Percentiles rank a stretch among this genome's conserved stretches.
phyloP scores from a whole-genome alignment of 2,329 filamentous ascomycete genomes.

The Trichoderma harzianum region DNA sequence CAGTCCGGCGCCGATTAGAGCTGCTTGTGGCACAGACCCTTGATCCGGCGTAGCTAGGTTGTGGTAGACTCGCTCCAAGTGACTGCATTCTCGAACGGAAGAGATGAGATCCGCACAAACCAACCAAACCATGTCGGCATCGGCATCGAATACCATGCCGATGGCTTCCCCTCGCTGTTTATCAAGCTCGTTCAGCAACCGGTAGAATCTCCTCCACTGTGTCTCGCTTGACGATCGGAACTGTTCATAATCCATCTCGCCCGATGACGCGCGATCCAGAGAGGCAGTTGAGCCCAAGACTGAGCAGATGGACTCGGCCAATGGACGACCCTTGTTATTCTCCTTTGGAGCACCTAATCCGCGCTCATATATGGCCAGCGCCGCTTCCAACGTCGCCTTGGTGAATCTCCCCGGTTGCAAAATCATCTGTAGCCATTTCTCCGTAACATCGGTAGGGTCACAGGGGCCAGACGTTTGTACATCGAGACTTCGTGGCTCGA shows the following conservation, averaged over 20 bases:
- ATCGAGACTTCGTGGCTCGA: constrained; percentile 54
- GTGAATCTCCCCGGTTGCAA: constrained; percentile 82
- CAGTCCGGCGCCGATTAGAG: constrained; percentile 66
- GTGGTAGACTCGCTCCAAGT: constrained; percentile 69
- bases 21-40: constrained; percentile 52
- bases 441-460: constrained; percentile 67
- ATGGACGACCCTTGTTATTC: constrained; percentile 47
- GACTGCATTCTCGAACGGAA: constrained; percentile 74
- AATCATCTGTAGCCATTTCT: constrained; percentile 83
- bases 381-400: constrained; percentile 74
- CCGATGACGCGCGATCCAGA: constrained; percentile 58
- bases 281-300: constrained; percentile 68
- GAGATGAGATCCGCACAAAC: constrained; percentile 79
- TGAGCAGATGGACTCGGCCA: constrained; percentile 74
- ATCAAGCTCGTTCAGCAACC: constrained; percentile 80
- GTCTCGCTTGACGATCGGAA: constrained; percentile 71
- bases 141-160: constrained; percentile 69
- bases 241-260: constrained; percentile 69
- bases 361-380: constrained; percentile 75
- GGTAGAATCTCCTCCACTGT: constrained; percentile 89
- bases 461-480: constrained; percentile 58
- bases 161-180: constrained; percentile 80
- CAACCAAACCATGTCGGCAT: constrained; percentile 74
- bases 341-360: constrained; percentile 43
- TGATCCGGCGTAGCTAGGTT: constrained; percentile 58